Evolutionary conservation across 257 asterid species (phyloP).

Genomic region (Gentiana dahurica): DNA sequence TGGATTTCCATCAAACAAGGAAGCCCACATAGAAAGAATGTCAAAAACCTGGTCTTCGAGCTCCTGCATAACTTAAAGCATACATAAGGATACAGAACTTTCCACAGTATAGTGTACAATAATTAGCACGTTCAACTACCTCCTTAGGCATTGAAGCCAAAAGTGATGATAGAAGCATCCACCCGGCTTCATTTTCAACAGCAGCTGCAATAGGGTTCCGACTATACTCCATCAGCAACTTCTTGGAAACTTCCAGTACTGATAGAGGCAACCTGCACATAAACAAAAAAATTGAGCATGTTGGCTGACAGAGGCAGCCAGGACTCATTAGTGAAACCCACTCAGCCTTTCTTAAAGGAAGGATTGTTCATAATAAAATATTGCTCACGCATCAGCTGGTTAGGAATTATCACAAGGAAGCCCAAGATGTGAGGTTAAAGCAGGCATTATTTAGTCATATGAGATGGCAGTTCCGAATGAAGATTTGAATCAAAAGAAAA

Average conservation of each 20-base stretch:
- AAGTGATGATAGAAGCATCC: conserved; percentile 90
- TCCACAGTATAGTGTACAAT: conserved; percentile 1
- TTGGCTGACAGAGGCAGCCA: too few relatives aligned
- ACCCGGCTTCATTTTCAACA: conserved; percentile 92
- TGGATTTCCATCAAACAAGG: conserved; percentile 56
- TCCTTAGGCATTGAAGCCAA: conserved; percentile 77
- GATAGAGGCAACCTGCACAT: conserved; percentile 70
- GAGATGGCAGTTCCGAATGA: too few relatives aligned
- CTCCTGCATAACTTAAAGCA: conserved; percentile 58
- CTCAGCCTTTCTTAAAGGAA: too few relatives aligned
- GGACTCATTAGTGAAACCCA: too few relatives aligned
- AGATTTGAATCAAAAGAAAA: too few relatives aligned
- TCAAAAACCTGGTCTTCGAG: conserved; percentile 89
- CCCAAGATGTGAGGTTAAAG: too few relatives aligned
- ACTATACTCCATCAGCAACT: conserved; percentile 63
- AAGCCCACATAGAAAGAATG: conserved; percentile 88
- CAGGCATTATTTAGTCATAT: too few relatives aligned
- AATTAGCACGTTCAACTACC: conserved; percentile 28
- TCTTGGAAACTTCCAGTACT: conserved; percentile 84
- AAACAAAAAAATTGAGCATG: too few relatives aligned
- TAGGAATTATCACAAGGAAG: too few relatives aligned
- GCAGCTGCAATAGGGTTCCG: conserved; percentile 65
- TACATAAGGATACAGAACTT: too few relatives aligned
- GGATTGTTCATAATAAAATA: too few relatives aligned
- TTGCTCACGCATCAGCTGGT: too few relatives aligned